phyloP scores from a whole-genome alignment of 306 rosid genomes.

The Leucaena leucocephala region DNA sequence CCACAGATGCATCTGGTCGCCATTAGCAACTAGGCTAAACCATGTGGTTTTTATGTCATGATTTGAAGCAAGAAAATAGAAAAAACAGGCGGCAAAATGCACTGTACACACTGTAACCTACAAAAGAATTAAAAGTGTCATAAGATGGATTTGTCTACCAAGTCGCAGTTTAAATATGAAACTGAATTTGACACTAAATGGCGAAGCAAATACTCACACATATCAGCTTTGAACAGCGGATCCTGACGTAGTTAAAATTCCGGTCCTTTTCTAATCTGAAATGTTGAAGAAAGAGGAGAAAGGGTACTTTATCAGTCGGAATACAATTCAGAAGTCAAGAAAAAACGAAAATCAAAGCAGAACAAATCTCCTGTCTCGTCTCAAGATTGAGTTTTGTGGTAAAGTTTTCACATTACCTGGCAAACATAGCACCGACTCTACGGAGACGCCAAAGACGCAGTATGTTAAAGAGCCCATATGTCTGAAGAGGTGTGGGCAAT shows the following conservation, averaged over 20 bases:
- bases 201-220: conserved; percentile 58
- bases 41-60: conserved; percentile 47
- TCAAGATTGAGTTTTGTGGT: background rate
- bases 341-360: background rate
- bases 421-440: conserved; percentile 72
- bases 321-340: background rate
- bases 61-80: conserved; percentile 49
- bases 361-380: background rate
- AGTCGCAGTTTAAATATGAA: background rate
- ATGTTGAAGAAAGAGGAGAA: conserved; percentile 21
- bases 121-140: conserved; percentile 32
- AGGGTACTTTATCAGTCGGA: conserved; percentile 9
- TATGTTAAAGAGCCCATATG: conserved; percentile 67
- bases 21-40: conserved; percentile 38
- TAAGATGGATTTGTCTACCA: conserved; percentile 11
- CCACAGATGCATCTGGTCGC: background rate
- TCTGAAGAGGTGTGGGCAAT: conserved; percentile 43
- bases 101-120: conserved; percentile 72
- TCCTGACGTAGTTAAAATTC: conserved; percentile 66
- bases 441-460: conserved; percentile 91
- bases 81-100: conserved; percentile 70
- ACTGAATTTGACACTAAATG: conserved; percentile 41
- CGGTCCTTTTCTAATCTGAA: conserved; percentile 82
- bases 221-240: conserved; percentile 69
- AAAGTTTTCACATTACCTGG: conserved; percentile 41